Evolutionary conservation across 2,329 filamentous ascomycete species (phyloP), one percentile per base, ranked within the genome.

Genomic region (Neoarthrinium moseri): DNA sequence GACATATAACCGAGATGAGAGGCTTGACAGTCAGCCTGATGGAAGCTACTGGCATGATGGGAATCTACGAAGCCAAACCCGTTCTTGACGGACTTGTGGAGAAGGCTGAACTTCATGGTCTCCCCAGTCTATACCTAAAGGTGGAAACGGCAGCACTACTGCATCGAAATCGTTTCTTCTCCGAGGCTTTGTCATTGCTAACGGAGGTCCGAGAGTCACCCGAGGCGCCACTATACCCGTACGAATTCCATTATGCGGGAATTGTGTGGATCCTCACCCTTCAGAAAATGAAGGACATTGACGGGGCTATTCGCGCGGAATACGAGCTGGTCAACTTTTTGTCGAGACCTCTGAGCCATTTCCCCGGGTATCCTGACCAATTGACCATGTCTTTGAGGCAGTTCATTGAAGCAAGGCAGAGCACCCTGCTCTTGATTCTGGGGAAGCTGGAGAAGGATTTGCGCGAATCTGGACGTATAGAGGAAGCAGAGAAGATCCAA

Each of bases 31-130:
- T 49, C 6, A 46, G 47, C 13, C 32, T 49, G 2, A 49, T 49
- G 47, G 47, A 49, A 23, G 47, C 13, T n/a, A 42, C 36, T 6
- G 47, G 47, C 1, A 45, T 49, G 47, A 22, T 49, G 24, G 47
- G 47, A 12, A 7, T 46, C 0, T 49, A 42, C 43, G 42, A 49
- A 12, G 47, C 47, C 10, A 45, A 42, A 21, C 47, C 42, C 1
- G 20, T 37, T 1, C 17, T 49, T 5, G 47, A 49, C n/a, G 15
- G 10, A 3, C 29, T 42, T 7, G 17, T 39, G 1, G 5, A 20
- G 3, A 26, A 22, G 22, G 29, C 42, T 0, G 17, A 17, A 0
- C 7, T 3, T 11, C 34, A 17, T n/a, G 47, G 47, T 21, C 38
- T 41, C 8, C 23, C 37, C 30, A 42, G 4, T 8, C 22, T 49